Conservation (phyloP, 2,329 filamentous ascomycete genomes). For the Mycosphaerella sp. region DNA sequence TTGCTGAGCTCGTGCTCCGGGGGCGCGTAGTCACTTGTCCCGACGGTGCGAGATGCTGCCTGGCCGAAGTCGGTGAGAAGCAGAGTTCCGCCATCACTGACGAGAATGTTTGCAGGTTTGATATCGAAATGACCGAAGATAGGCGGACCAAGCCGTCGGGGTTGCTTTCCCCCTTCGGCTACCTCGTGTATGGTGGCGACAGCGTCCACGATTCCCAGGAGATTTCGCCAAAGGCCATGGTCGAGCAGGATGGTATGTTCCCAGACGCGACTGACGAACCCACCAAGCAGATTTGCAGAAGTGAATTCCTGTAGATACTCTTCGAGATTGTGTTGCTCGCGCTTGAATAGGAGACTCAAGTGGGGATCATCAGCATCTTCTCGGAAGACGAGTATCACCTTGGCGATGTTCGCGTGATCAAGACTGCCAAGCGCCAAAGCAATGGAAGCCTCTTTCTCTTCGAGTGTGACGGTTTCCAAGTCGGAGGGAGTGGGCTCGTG, state of each 20-base stretch:
- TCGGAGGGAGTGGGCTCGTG: background rate
- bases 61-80: constrained; percentile 10
- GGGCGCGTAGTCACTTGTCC: constrained; percentile 3
- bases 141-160: background rate
- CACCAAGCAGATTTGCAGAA: background rate
- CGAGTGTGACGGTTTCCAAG: background rate
- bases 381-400: constrained; percentile 2
- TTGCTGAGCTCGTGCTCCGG: background rate
- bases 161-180: background rate
- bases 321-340: constrained; percentile 4
- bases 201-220: constrained; percentile 7
- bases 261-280: background rate
- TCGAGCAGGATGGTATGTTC: constrained; percentile 3
- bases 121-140: constrained; percentile 9
- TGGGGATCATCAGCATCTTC: constrained; percentile 1
- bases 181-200: constrained; percentile 5
- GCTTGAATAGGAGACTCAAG: constrained; percentile 5
- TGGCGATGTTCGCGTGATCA: background rate
- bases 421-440: constrained; percentile 2
- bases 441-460: constrained; percentile 3
- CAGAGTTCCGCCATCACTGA: constrained; percentile 1
- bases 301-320: constrained; percentile 4
- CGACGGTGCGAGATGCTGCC: background rate
- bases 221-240: constrained; percentile 3
- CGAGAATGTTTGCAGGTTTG: constrained; percentile 8